Evolutionary conservation across 73 alveolate genomes (phyloP), one percentile per base, ranked within the genome.

Genomic region (Strombidium stylifer): DNA sequence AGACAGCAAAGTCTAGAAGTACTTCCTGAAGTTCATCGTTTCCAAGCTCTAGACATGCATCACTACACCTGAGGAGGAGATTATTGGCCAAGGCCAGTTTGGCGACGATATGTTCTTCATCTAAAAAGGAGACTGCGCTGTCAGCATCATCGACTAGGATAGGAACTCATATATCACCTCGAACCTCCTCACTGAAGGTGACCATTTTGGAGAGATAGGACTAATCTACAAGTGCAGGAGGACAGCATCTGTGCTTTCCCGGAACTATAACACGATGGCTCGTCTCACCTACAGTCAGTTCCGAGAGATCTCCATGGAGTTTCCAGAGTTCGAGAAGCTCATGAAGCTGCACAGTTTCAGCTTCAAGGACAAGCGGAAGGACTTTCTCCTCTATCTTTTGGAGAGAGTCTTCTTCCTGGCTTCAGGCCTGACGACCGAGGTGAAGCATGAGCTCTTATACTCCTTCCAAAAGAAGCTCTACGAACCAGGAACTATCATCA

Each of bases 201-300:
- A 66, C 41, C 44, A 45, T 30, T 78, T 78, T 35, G 89, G 89
- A 4, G 89, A 78, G 24, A 67, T 78, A 1, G 39, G 79, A 1
- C 20, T 78, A 21, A 40, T 78, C 57, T 54, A 78, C 26, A 83
- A 58, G 6, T 78, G 89, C 67, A 42, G 36, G 23, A 53, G 89
- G 46, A 67, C 89, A 0, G 82, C 89, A 5, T 40, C 82, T 0
- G 83, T 78, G 8, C 51, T 37, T 8, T 30, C 83, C 2, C 48
- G 68, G 16, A 67, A 47, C 56, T 78, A 78, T 48, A 19, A 69
- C 2, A 78, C 89, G 28, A 16, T 67, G 2, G 89, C 80, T 20
- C 53, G 30, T 15, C 35, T 78, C n/a, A 3, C 71, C 12, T 25
- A 46, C 26, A 5, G 32, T 15, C 46, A 61, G 19, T 73, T 61